Evolutionary conservation across 768 basidiomycete species (phyloP).

Genomic region (Tephrocybe sp.): DNA sequence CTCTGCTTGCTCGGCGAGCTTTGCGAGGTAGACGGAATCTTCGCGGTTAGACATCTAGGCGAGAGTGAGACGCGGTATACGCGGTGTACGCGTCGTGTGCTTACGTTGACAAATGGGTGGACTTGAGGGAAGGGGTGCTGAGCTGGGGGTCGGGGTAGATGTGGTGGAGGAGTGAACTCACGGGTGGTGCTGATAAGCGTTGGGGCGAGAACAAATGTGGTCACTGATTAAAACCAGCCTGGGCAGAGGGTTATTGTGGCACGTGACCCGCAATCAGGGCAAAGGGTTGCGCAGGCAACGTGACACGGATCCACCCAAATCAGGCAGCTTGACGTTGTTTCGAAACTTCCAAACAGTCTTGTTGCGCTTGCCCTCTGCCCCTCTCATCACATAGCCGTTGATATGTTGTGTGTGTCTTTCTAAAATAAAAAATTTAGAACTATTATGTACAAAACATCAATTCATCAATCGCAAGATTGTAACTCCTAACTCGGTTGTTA

Average conservation of each 20-base stretch:
- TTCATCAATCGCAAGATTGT: too few relatives aligned
- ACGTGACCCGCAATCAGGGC: conserved; percentile 41
- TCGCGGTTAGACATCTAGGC: conserved; percentile 81
- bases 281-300: conserved; percentile 40
- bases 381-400: background rate
- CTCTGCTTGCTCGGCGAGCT: conserved; percentile 99
- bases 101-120: conserved; percentile 39
- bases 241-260: conserved; percentile 66
- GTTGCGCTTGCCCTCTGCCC: background rate
- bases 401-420: too few relatives aligned
- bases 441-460: too few relatives aligned
- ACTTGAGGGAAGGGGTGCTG: conserved; percentile 11
- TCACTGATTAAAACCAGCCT: conserved; percentile 64
- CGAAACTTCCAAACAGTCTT: background rate
- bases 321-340: conserved; percentile 1
- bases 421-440: too few relatives aligned
- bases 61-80: conserved; percentile 31
- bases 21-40: conserved; percentile 99
- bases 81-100: conserved; percentile 35
- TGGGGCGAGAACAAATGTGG: conserved; percentile 42
- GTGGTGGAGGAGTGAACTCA: conserved; percentile 42
- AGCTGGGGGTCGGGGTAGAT: conserved; percentile 16
- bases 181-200: conserved; percentile 40
- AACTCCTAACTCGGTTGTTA: too few relatives aligned
- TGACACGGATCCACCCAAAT: conserved; percentile 24